A percentile compares a stretch with the other conserved stretches of the same genome.
These are phyloP conservation scores for Flaveria floridana DNA, from an alignment of 140 eudicot genomes.

Conservation along the genomic window DNA sequence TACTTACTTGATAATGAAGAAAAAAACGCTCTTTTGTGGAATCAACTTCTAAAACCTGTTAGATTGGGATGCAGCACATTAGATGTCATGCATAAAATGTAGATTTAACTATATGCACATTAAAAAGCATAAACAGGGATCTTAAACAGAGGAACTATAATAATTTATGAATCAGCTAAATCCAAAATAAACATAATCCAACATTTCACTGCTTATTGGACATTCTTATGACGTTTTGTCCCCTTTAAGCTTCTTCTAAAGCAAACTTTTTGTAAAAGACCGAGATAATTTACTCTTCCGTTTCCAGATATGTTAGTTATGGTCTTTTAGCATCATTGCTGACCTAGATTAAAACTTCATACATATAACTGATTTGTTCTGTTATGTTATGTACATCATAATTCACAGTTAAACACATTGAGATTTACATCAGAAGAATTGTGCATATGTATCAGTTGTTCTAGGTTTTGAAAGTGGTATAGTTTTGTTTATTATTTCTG, in stretches of 20 bases:
- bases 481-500: neutral
- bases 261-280: neutral
- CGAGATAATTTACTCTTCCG: neutral
- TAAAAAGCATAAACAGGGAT: neutral
- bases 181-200: neutral
- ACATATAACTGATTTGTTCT: neutral
- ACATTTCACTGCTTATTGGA: neutral
- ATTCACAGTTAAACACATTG: neutral
- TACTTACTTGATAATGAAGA: constrained; percentile 64
- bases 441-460: neutral
- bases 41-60: constrained; percentile 56
- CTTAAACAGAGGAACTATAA: neutral
- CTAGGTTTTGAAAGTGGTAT: neutral
- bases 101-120: constrained; percentile 12
- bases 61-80: constrained; percentile 19
- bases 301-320: neutral
- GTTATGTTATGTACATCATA: neutral
- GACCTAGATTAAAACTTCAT: neutral
- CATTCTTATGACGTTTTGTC: neutral
- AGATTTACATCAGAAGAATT: constrained; percentile 5
- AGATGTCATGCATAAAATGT: constrained; percentile 21
- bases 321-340: neutral
- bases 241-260: constrained; percentile 12
- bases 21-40: constrained; percentile 30
- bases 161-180: constrained; percentile 20